These are phyloP conservation scores for Rhizoctonia solani DNA, from an alignment of 1,284 basidiomycete species.

Conservation along the genomic window DNA sequence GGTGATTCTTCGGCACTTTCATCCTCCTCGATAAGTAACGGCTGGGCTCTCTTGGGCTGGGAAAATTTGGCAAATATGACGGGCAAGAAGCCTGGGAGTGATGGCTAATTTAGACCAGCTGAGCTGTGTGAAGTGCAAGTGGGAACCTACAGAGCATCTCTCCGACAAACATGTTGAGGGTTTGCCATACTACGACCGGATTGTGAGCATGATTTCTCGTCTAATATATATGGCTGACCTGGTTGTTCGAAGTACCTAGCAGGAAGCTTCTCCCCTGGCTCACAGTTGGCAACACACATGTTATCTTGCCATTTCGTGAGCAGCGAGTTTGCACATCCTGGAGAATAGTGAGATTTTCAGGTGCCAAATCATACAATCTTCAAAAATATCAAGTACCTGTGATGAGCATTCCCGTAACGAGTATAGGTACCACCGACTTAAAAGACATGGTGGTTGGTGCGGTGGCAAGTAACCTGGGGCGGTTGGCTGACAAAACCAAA, in stretches of 20 bases:
- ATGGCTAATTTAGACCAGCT: conserved; percentile 38
- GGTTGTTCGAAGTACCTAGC: conserved; percentile 68
- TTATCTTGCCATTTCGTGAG: conserved; percentile 86
- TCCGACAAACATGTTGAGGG: conserved; percentile 90
- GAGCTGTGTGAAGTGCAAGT: conserved; percentile 27
- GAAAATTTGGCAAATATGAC: conserved; percentile 70
- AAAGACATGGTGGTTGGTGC: conserved; percentile 51
- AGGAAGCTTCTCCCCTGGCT: conserved; percentile 59
- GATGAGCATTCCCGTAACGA: conserved; percentile 76
- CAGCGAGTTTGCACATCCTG: conserved; percentile 58
- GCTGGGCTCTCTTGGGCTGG: conserved; percentile 46
- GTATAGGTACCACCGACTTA: conserved; percentile 48
- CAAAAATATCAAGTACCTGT: conserved; percentile 51
- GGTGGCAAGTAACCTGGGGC: background rate
- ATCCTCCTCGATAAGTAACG: conserved; percentile 43
- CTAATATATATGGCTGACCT: conserved; percentile 9
- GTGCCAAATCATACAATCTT: background rate
- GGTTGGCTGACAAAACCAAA: background rate
- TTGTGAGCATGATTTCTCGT: conserved; percentile 6
- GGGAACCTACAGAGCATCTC: conserved; percentile 83
- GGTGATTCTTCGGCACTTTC: conserved; percentile 40
- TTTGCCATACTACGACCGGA: conserved; percentile 74
- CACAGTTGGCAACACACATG: conserved; percentile 93
- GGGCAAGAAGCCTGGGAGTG: conserved; percentile 70
- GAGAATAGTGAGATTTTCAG: conserved; percentile 26